These are phyloP conservation scores for Tolypocladium tundrense DNA, from an alignment of 2,329 filamentous ascomycete genomes.

Conservation along the genomic window DNA sequence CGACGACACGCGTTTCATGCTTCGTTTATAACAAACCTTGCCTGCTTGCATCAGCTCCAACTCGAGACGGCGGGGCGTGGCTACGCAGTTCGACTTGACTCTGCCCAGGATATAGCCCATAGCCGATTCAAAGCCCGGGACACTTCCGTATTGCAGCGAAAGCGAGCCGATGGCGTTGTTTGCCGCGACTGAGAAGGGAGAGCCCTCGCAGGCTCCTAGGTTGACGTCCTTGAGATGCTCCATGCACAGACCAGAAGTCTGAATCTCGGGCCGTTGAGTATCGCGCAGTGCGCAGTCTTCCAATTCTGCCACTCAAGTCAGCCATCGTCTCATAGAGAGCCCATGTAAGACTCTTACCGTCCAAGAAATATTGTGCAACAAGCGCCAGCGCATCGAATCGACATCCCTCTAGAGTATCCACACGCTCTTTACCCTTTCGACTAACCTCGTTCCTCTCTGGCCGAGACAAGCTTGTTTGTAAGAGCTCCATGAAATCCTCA, in stretches of 20 bases:
- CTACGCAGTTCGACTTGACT: slow-evolving; percentile 24
- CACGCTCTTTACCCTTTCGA: slow-evolving; percentile 33
- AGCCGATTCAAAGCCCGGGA: slow-evolving; percentile 17
- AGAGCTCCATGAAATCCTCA: slow-evolving; percentile 16
- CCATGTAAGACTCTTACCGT: slow-evolving; percentile 28
- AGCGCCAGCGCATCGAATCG: slow-evolving; percentile 26
- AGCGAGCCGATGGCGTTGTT: slow-evolving; percentile 26
- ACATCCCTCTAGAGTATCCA: slow-evolving; percentile 3
- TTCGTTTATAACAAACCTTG: slow-evolving; percentile 28
- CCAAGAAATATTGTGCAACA: slow-evolving; percentile 37
- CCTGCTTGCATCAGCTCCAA: slow-evolving; percentile 40
- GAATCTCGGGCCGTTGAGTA: slow-evolving; percentile 17
- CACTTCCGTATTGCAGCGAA: slow-evolving; percentile 21
- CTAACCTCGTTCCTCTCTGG: slow-evolving; percentile 13
- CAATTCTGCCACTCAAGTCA: slow-evolving; percentile 27
- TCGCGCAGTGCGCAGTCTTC: slow-evolving; percentile 31
- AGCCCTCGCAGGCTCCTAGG: slow-evolving; percentile 13
- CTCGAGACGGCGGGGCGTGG: slow-evolving; percentile 36
- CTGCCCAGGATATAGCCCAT: slow-evolving; percentile 25
- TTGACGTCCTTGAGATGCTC: slow-evolving; percentile 27
- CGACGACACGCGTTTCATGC: too few species aligned
- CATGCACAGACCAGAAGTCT: slow-evolving; percentile 30
- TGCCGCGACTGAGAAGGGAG: slow-evolving; percentile 24
- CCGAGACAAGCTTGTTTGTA: slow-evolving; percentile 11
- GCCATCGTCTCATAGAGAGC: neutral